A percentile compares a stretch with the other conserved stretches of the same genome.
Evolutionary conservation across 352 stramenopile species (phyloP).

Genomic region (Globisporangium okanoganense): DNA sequence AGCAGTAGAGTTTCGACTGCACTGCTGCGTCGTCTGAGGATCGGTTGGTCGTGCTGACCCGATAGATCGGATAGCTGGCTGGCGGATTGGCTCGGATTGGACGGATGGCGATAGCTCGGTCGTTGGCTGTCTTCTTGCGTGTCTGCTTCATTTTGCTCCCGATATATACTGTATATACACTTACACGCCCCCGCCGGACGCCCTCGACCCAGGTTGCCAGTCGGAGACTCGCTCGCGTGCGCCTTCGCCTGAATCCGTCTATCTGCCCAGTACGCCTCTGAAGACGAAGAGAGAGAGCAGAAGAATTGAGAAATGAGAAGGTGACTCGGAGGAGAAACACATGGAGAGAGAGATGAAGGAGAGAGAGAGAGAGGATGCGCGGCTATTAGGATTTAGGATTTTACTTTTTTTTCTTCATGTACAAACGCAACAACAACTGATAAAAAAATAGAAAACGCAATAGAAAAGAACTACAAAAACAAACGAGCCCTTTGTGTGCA

Average conservation of each 20-base stretch:
- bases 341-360: neutral
- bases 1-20: neutral
- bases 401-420: neutral
- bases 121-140: neutral
- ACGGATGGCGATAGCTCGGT: neutral
- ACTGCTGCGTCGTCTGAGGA: neutral
- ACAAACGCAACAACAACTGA: neutral
- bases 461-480: conserved; percentile 5
- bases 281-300: neutral
- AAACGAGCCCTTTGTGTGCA: too few relatives aligned
- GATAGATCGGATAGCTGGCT: conserved; percentile 1
- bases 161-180: neutral
- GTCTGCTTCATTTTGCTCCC: conserved; percentile 1
- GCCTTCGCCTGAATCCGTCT: neutral
- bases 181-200: neutral
- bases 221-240: too few relatives aligned
- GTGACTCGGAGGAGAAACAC: neutral
- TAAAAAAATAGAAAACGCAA: neutral
- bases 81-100: neutral
- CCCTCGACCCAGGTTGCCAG: neutral
- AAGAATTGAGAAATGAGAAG: neutral
- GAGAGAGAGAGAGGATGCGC: neutral
- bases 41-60: conserved; percentile 1
- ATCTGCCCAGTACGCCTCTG: neutral
- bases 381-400: conserved; percentile 8